Evolutionary conservation across 1,284 basidiomycete genomes (phyloP).

Genomic region (Puccinia polysora): DNA sequence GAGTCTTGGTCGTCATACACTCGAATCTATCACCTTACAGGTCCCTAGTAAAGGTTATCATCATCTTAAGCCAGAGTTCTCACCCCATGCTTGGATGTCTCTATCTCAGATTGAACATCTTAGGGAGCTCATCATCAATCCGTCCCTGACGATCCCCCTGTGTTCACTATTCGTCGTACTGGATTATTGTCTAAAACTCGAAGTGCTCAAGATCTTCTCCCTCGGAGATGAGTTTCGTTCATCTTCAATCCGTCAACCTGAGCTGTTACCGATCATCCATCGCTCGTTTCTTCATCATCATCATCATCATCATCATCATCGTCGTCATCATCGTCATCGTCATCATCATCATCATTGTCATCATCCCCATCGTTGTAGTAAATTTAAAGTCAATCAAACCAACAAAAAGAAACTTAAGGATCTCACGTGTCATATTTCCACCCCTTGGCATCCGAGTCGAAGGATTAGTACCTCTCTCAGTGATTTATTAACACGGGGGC

Average conservation of each 20-base stretch:
- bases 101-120: background rate
- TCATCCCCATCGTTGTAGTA: slow-evolving; percentile 43
- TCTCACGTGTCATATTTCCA: slow-evolving; percentile 52
- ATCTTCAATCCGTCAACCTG: background rate
- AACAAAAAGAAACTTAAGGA: slow-evolving; percentile 39
- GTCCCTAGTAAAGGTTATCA: too few species aligned
- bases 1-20: background rate
- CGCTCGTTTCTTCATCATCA: slow-evolving; percentile 42
- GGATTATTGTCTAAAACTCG: background rate
- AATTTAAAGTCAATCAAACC: slow-evolving; percentile 7
- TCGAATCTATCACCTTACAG: slow-evolving; percentile 14
- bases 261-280: slow-evolving; percentile 50
- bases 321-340: slow-evolving; percentile 47
- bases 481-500: slow-evolving; percentile 48
- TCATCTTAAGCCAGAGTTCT: background rate
- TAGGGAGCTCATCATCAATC: slow-evolving; percentile 12
- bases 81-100: background rate
- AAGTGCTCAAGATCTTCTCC: slow-evolving; percentile 4
- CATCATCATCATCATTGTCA: slow-evolving; percentile 48
- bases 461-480: slow-evolving; percentile 55
- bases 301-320: slow-evolving; percentile 48
- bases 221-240: too few species aligned
- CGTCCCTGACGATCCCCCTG: background rate
- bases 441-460: slow-evolving; percentile 60
- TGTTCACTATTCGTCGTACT: background rate